These are phyloP conservation scores for Cercospora zeae-maydis DNA, from an alignment of 2,329 filamentous ascomycete species.

Conservation along the genomic window DNA sequence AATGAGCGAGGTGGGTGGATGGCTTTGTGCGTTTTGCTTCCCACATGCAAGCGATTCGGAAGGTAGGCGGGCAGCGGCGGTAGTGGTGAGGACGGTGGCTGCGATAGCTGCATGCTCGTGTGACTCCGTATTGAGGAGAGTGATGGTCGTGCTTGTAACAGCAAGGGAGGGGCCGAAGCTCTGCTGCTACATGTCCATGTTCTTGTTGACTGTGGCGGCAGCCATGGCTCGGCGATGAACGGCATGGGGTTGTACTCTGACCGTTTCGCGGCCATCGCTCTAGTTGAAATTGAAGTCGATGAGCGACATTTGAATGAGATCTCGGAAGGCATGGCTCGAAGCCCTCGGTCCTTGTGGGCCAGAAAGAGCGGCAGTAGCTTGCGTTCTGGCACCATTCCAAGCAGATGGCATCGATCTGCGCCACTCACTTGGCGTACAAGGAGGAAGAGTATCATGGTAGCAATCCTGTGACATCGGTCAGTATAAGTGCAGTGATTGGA, in stretches of 20 bases:
- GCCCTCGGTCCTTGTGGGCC: constrained; percentile 20
- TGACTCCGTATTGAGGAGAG: constrained; percentile 25
- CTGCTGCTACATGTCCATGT: constrained; percentile 27
- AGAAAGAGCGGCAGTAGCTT: constrained; percentile 23
- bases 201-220: constrained; percentile 22
- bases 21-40: constrained; percentile 16
- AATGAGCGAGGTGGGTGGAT: constrained; percentile 16
- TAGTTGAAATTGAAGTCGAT: constrained; percentile 26
- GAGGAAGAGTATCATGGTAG: constrained; percentile 25
- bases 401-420: constrained; percentile 27
- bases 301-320: constrained; percentile 36
- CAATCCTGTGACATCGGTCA: constrained; percentile 16
- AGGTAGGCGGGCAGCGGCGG: constrained; percentile 30
- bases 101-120: constrained; percentile 17
- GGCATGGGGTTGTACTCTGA: constrained; percentile 11
- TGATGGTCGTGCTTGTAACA: constrained; percentile 28
- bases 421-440: constrained; percentile 27
- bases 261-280: constrained; percentile 11
- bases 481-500: constrained; percentile 4
- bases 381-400: constrained; percentile 25
- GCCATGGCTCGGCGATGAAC: constrained; percentile 2
- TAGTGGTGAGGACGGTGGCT: constrained; percentile 24
- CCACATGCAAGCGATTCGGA: constrained; percentile 19
- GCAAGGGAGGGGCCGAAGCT: constrained; percentile 17
- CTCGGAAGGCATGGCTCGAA: constrained; percentile 25